phyloP scores from a whole-genome alignment of 192 early-diverging fungal species.

The Coemansia asiatica region DNA sequence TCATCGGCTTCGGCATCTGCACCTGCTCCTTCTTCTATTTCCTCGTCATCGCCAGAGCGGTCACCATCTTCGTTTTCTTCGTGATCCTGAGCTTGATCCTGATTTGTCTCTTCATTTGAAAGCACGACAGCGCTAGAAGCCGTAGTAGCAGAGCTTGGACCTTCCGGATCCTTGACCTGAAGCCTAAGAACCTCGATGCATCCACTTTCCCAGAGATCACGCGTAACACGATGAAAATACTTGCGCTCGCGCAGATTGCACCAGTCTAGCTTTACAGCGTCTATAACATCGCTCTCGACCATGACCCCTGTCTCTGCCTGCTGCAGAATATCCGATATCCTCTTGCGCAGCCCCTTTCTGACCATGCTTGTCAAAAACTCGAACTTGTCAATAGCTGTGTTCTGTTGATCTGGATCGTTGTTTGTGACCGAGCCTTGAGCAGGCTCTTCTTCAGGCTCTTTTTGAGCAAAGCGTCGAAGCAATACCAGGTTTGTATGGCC shows the following conservation, averaged over 20 bases:
- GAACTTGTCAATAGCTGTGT: background rate
- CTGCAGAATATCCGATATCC: slow-evolving; percentile 22
- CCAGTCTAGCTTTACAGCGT: slow-evolving; percentile 28
- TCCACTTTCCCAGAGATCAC: slow-evolving; percentile 12
- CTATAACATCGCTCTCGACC: slow-evolving; percentile 39
- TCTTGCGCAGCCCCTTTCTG: slow-evolving; percentile 16
- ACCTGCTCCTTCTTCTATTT: background rate
- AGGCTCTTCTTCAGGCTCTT: background rate
- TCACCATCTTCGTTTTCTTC: background rate
- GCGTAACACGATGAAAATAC: slow-evolving; percentile 36
- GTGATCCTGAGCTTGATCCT: background rate
- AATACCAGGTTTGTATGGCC: slow-evolving; percentile 44
- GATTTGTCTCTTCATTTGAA: background rate
- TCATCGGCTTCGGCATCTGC: too few species aligned
- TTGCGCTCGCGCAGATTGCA: slow-evolving; percentile 16
- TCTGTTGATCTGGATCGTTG: background rate
- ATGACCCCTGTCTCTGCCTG: slow-evolving; percentile 20
- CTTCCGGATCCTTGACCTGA: slow-evolving; percentile 15
- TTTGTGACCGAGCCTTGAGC: background rate
- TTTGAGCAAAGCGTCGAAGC: slow-evolving; percentile 27
- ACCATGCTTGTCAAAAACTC: slow-evolving; percentile 10
- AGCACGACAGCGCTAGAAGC: background rate
- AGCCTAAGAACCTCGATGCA: slow-evolving; percentile 31
- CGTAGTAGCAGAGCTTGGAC: background rate
- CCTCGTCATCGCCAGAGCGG: slow-evolving; percentile 1